Conservation (phyloP, 768 basidiomycete genomes). For the Termitomyces sp. region DNA sequence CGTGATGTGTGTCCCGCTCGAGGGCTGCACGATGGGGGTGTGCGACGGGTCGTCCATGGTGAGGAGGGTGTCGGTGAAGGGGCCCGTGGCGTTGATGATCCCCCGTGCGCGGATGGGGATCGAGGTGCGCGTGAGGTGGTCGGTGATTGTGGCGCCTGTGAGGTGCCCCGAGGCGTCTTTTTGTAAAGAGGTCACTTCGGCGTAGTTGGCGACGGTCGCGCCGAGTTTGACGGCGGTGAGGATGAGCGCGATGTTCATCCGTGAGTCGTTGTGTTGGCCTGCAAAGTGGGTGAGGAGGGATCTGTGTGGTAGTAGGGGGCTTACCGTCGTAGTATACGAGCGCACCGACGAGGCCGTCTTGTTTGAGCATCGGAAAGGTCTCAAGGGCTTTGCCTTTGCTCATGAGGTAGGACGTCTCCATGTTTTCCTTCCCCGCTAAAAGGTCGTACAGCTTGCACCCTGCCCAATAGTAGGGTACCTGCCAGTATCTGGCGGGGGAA, state of each 20-base stretch:
- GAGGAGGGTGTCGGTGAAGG: conserved; percentile 84
- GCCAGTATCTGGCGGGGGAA: conserved; percentile 70
- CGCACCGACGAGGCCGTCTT: conserved; percentile 86
- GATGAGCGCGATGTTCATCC: conserved; percentile 95
- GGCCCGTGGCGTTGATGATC: conserved; percentile 95
- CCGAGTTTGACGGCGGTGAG: conserved; percentile 94
- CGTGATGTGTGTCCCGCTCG: conserved; percentile 93
- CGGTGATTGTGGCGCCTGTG: conserved; percentile 69
- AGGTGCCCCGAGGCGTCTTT: conserved; percentile 63
- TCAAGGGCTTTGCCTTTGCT: conserved; percentile 90
- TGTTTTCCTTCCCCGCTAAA: conserved; percentile 93
- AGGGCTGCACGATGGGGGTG: conserved; percentile 86
- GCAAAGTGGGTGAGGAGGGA: conserved; percentile 9
- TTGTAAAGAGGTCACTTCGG: conserved; percentile 73
- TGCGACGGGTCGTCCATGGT: conserved; percentile 73
- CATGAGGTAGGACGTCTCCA: conserved; percentile 95
- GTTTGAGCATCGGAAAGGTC: conserved; percentile 95
- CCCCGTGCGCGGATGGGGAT: conserved; percentile 85
- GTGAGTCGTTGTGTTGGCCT: conserved; percentile 98
- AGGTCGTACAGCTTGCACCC: conserved; percentile 97
- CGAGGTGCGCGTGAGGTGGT: conserved; percentile 77
- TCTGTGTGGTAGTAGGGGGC: conserved; percentile 19
- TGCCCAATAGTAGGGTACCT: conserved; percentile 92
- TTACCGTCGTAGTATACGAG: conserved; percentile 96
- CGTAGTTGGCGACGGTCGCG: conserved; percentile 84